A percentile compares a stretch with the other conserved stretches of the same genome.
Evolutionary conservation across 345 rosid species (phyloP).

Genomic region (Firmiana major): DNA sequence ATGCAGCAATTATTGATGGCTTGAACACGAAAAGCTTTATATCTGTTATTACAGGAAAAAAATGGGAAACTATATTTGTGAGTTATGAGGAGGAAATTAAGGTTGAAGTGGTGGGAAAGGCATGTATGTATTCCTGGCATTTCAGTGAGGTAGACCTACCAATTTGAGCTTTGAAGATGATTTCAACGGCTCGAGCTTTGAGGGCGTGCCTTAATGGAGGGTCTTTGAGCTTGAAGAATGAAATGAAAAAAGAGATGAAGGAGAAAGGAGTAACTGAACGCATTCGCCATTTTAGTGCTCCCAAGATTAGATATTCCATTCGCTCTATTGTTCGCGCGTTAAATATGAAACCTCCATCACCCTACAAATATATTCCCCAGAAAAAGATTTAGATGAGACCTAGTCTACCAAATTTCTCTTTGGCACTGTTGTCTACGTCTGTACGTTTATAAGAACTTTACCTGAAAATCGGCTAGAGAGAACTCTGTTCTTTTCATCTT

Average conservation of each 20-base stretch:
- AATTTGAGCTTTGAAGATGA: constrained; percentile 56
- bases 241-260: constrained; percentile 54
- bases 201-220: constrained; percentile 43
- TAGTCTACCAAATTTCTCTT: not conserved
- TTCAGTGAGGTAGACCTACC: constrained; percentile 31
- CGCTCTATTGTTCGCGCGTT: constrained; percentile 53
- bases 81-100: not conserved
- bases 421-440: not conserved
- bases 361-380: constrained; percentile 21
- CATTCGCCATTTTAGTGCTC: constrained; percentile 86
- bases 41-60: constrained; percentile 31
- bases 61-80: not conserved
- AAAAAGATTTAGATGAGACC: not conserved
- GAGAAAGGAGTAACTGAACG: constrained; percentile 85
- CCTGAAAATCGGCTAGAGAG: constrained; percentile 45
- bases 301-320: constrained; percentile 72
- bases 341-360: constrained; percentile 40
- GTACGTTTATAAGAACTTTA: not conserved
- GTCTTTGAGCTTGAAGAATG: constrained; percentile 50
- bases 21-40: constrained; percentile 53
- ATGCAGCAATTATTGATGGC: constrained; percentile 70
- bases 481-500: constrained; percentile 63
- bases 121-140: not conserved
- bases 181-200: constrained; percentile 49
- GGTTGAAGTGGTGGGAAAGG: not conserved